Evolutionary conservation across 805 yeast species (phyloP).

Genomic region (Metschnikowia reukaufii): DNA sequence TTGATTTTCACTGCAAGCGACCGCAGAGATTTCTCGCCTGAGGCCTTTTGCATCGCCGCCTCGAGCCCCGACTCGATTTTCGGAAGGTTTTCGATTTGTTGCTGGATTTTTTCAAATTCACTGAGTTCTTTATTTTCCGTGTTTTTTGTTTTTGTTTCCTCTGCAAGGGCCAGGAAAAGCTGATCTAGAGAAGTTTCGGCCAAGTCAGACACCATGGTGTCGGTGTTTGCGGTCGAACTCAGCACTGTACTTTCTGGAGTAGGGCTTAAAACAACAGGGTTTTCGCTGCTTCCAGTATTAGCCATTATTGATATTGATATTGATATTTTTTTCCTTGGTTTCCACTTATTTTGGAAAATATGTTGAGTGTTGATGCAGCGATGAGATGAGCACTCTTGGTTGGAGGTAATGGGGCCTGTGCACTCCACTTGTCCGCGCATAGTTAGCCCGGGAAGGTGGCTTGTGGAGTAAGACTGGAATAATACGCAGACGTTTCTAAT

Average conservation of each 20-base stretch:
- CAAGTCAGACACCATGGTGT: conserved; percentile 4
- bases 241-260: conserved; percentile 27
- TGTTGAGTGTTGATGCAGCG: no score
- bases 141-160: conserved; percentile 22
- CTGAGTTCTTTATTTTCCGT: conserved; percentile 9
- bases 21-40: conserved; percentile 9
- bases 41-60: conserved; percentile 15
- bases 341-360: not conserved
- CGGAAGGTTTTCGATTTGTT: conserved; percentile 37
- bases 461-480: not conserved
- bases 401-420: not conserved
- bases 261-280: not conserved
- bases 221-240: conserved; percentile 12
- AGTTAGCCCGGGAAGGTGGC: not conserved
- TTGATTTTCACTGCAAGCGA: conserved; percentile 32
- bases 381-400: not conserved
- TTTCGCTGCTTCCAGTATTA: not conserved
- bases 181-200: conserved; percentile 28
- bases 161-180: conserved; percentile 31
- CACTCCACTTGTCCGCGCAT: not conserved
- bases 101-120: conserved; percentile 35
- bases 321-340: no score
- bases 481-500: not conserved
- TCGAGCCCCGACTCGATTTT: conserved; percentile 38
- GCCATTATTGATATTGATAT: conserved; percentile 24